Conservation (phyloP, 192 early-diverging fungal species). For the Thoreauomyces humboldtii region DNA sequence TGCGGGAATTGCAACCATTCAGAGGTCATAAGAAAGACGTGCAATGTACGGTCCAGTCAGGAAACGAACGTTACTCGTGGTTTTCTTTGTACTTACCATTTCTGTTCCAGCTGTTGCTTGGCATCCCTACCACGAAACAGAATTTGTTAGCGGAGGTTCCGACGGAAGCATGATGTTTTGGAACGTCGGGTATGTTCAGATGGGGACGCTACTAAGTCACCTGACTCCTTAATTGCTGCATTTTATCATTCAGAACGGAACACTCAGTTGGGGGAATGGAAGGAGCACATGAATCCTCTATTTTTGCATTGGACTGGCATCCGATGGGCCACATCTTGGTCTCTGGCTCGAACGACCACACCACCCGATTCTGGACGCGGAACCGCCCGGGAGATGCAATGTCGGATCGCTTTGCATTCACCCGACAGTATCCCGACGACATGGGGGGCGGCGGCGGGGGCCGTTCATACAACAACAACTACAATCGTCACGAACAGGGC, state of each 20-base stretch:
- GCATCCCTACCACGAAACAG: constrained; percentile 91
- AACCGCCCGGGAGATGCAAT: constrained; percentile 78
- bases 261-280: constrained; percentile 57
- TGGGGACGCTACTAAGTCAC: too few relatives aligned
- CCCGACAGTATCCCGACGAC: not conserved
- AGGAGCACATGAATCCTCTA: constrained; percentile 80
- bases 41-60: constrained; percentile 52
- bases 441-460: constrained; percentile 1
- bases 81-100: constrained; percentile 13
- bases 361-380: constrained; percentile 93
- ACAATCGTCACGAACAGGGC: too few relatives aligned
- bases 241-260: constrained; percentile 38
- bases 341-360: constrained; percentile 92
- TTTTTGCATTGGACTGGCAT: constrained; percentile 98
- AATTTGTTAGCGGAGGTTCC: constrained; percentile 88
- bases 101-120: constrained; percentile 70
- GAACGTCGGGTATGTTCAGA: constrained; percentile 73
- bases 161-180: constrained; percentile 85
- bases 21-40: constrained; percentile 87
- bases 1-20: constrained; percentile 87
- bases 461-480: too few relatives aligned
- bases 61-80: not conserved
- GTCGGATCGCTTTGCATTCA: constrained; percentile 42
- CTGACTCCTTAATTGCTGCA: constrained; percentile 17
- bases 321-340: constrained; percentile 93